Evolutionary conservation across 331 rosid species (phyloP).

Genomic region (Ulmus americana): DNA sequence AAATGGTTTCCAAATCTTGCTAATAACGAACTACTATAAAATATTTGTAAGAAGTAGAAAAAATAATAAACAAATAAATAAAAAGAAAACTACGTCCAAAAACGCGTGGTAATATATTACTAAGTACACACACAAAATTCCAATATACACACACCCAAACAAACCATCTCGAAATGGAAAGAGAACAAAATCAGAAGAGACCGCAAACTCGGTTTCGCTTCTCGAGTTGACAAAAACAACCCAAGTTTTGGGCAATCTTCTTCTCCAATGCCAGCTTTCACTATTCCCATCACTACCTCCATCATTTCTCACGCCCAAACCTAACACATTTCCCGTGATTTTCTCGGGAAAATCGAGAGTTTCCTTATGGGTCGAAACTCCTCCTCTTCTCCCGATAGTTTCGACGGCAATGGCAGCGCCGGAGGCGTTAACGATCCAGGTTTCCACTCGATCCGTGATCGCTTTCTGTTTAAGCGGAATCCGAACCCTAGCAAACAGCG

Average conservation of each 20-base stretch:
- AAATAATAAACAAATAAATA: no score
- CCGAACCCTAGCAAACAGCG: conserved; percentile 53
- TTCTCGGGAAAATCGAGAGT: conserved; percentile 31
- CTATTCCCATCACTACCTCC: conserved; percentile 4
- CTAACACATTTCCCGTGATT: conserved; percentile 22
- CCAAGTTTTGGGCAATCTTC: background rate
- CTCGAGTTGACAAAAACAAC: conserved; percentile 13
- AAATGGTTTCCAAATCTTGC: no score
- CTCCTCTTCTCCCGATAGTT: conserved; percentile 46
- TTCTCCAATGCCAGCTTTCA: conserved; percentile 8
- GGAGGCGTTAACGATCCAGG: conserved; percentile 31
- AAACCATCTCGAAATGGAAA: background rate
- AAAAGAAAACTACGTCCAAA: background rate
- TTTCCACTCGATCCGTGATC: conserved; percentile 64
- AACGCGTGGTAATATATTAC: background rate
- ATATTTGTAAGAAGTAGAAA: no score
- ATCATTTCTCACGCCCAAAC: conserved; percentile 7
- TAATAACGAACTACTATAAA: no score
- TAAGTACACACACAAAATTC: no score
- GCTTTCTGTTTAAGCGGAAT: conserved; percentile 65
- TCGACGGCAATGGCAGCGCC: conserved; percentile 42
- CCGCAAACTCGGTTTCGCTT: background rate
- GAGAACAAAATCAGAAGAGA: background rate
- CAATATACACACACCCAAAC: background rate
- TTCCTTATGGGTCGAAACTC: conserved; percentile 46